These are phyloP conservation scores for Sanghuangporus weigelae DNA, from an alignment of 1,284 basidiomycete genomes.

Conservation along the genomic window DNA sequence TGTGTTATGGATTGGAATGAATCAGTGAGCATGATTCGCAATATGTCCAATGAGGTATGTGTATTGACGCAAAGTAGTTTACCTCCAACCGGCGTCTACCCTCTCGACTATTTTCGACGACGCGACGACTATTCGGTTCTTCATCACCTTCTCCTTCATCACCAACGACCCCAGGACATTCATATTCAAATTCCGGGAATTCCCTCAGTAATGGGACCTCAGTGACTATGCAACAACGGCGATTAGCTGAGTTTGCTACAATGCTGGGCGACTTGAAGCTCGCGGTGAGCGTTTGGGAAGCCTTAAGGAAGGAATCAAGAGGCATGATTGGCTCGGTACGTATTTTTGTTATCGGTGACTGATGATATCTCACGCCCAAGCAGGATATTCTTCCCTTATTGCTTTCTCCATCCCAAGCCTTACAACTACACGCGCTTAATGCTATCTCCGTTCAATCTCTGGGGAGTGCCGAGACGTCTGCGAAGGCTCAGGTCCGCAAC, in stretches of 20 bases:
- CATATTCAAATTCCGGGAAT: conserved; percentile 30
- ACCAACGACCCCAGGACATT: conserved; percentile 37
- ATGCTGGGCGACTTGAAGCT: conserved; percentile 88
- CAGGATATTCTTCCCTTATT: conserved; percentile 73
- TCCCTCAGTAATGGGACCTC: conserved; percentile 27
- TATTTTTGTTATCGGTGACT: not conserved
- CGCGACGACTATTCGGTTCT: conserved; percentile 84
- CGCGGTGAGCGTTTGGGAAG: conserved; percentile 83
- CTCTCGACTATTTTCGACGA: conserved; percentile 80
- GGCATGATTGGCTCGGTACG: conserved; percentile 59
- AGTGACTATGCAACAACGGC: conserved; percentile 62
- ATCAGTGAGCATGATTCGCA: conserved; percentile 40
- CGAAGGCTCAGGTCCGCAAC: conserved; percentile 57
- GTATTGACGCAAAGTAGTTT: conserved; percentile 43
- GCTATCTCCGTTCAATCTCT: conserved; percentile 46
- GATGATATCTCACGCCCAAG: not conserved
- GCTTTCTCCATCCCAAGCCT: conserved; percentile 55
- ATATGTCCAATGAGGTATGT: not conserved
- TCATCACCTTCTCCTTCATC: conserved; percentile 37
- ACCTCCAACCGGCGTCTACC: conserved; percentile 79
- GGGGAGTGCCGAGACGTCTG: conserved; percentile 43
- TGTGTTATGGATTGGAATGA: conserved; percentile 94
- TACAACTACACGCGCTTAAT: conserved; percentile 54
- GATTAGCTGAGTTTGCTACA: conserved; percentile 95
- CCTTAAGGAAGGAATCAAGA: conserved; percentile 73